A percentile compares a stretch with the other conserved stretches of the same genome.
Evolutionary conservation across 1,284 basidiomycete species (phyloP).

Genomic region (Malassezia psittaci): DNA sequence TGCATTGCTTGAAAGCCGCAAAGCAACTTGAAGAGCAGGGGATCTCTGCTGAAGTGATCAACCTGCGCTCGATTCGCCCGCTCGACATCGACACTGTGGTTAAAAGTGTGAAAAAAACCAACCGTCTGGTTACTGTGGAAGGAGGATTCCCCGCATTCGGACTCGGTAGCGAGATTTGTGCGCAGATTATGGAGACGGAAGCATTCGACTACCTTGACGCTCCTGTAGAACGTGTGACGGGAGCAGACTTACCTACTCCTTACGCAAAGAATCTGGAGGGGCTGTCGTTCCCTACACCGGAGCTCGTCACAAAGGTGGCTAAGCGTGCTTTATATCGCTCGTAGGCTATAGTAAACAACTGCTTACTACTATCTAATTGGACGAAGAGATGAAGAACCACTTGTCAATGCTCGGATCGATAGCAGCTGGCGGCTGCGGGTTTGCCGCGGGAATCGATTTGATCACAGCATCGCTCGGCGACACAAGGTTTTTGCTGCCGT

Average conservation of each 20-base stretch:
- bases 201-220: constrained; percentile 59
- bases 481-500: constrained; percentile 64
- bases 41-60: constrained; percentile 95
- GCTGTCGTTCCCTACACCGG: constrained; percentile 40
- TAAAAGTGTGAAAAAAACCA: constrained; percentile 94
- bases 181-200: constrained; percentile 69
- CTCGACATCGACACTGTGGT: constrained; percentile 95
- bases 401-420: constrained; percentile 48
- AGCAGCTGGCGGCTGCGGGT: constrained; percentile 49
- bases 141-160: constrained; percentile 98
- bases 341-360: background rate
- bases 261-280: constrained; percentile 54
- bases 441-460: constrained; percentile 63
- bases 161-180: constrained; percentile 94
- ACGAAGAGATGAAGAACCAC: constrained; percentile 42
- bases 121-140: constrained; percentile 86
- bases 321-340: constrained; percentile 40
- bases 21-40: constrained; percentile 79
- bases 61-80: constrained; percentile 86
- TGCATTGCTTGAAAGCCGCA: constrained; percentile 56
- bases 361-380: constrained; percentile 8
- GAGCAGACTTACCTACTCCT: constrained; percentile 56
- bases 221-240: constrained; percentile 91
- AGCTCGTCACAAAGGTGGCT: constrained; percentile 33
- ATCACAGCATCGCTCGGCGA: constrained; percentile 58